These are phyloP conservation scores for Hymenoscyphus occultus DNA, from an alignment of 2,329 filamentous ascomycete genomes.

Conservation along the genomic window DNA sequence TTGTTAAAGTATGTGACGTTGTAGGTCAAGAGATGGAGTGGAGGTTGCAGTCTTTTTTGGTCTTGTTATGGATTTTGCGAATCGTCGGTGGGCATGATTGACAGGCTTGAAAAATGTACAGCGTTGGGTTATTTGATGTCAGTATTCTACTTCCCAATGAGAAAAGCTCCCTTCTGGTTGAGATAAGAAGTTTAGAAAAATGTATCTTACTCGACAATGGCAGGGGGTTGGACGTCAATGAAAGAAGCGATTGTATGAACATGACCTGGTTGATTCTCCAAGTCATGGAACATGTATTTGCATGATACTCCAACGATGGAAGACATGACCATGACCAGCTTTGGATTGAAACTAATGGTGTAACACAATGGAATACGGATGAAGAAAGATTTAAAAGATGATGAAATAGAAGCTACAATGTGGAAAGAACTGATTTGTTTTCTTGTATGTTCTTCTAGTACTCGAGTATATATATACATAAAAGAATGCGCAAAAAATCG, in stretches of 20 bases:
- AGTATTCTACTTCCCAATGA: background rate
- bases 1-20: conserved; percentile 39
- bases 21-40: conserved; percentile 35
- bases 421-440: background rate
- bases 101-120: conserved; percentile 40
- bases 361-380: background rate
- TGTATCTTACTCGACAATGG: conserved; percentile 32
- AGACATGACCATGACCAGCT: conserved; percentile 2
- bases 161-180: background rate
- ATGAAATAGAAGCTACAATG: background rate
- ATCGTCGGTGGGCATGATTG: conserved; percentile 37
- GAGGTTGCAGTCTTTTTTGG: conserved; percentile 33
- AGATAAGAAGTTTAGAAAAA: background rate
- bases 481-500: background rate
- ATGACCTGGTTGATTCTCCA: conserved; percentile 35
- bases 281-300: conserved; percentile 34
- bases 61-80: conserved; percentile 34
- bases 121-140: background rate
- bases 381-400: background rate
- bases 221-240: conserved; percentile 36
- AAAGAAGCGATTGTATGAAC: conserved; percentile 38
- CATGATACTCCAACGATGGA: conserved; percentile 26
- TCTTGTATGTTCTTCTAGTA: background rate
- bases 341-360: background rate
- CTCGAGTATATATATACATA: background rate